Percentiles rank a stretch among this genome's conserved stretches.
Evolutionary conservation across 139 green algal species (phyloP).

Genomic region (Ulvella scutata): DNA sequence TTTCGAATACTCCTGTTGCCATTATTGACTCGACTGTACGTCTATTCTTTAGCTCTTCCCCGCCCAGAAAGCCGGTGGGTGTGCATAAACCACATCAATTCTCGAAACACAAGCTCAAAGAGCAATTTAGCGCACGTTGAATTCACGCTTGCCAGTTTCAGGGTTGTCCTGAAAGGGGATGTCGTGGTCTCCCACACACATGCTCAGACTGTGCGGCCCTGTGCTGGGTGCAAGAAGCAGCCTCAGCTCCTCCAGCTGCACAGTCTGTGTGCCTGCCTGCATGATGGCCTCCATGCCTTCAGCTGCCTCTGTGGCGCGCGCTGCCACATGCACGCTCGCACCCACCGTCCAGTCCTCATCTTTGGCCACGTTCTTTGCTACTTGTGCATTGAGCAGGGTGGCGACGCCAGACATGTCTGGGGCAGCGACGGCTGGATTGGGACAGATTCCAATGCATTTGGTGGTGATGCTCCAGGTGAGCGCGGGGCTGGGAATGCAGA

Average conservation of each 20-base stretch:
- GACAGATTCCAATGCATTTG: not conserved
- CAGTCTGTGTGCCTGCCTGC: not conserved
- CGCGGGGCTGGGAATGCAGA: not conserved
- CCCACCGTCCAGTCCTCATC: not conserved
- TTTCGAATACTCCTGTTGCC: no score
- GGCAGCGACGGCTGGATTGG: not conserved
- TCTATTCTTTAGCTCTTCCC: no score
- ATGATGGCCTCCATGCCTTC: not conserved
- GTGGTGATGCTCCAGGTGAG: not conserved
- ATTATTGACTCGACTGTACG: no score
- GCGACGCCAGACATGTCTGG: not conserved
- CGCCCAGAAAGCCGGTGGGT: no score
- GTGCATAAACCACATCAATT: no score
- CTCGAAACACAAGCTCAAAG: no score
- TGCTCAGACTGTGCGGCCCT: not conserved
- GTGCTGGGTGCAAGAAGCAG: not conserved
- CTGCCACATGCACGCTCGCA: not conserved
- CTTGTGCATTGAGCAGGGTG: not conserved
- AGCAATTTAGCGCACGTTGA: no score
- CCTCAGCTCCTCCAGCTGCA: not conserved
- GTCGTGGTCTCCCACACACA: not conserved
- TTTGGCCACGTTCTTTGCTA: not conserved
- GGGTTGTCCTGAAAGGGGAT: not conserved
- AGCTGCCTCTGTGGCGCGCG: not conserved
- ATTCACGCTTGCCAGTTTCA: no score